Percentiles rank a stretch among this genome's conserved stretches.
Conservation (phyloP, 345 rosid genomes). For the Bruguiera parviflora region DNA sequence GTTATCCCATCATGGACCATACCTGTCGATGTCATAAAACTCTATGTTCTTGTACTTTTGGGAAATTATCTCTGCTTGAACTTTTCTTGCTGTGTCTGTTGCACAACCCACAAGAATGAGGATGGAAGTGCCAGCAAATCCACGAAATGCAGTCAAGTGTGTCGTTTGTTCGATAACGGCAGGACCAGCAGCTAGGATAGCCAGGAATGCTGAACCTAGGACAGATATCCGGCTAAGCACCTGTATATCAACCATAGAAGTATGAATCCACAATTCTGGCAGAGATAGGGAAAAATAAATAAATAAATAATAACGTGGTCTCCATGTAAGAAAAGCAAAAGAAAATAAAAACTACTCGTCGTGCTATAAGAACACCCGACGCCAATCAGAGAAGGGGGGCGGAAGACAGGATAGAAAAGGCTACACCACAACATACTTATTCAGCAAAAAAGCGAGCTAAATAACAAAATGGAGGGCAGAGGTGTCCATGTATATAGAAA, state of each 20-base stretch:
- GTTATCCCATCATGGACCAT: conserved; percentile 16
- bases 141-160: conserved; percentile 93
- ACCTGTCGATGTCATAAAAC: conserved; percentile 70
- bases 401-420: too few species aligned
- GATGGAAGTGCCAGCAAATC: conserved; percentile 97
- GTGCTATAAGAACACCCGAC: not conserved
- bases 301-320: not conserved
- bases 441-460: too few species aligned
- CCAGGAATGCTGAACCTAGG: conserved; percentile 79
- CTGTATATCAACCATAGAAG: conserved; percentile 30
- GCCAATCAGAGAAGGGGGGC: too few species aligned
- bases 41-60: conserved; percentile 95
- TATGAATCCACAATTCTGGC: not conserved
- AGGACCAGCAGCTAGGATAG: conserved; percentile 96
- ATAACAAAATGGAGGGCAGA: too few species aligned
- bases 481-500: too few species aligned
- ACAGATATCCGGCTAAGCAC: conserved; percentile 96
- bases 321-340: conserved; percentile 1
- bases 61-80: conserved; percentile 90
- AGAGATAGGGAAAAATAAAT: not conserved
- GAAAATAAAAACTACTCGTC: not conserved
- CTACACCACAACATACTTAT: too few species aligned
- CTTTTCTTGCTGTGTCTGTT: conserved; percentile 93
- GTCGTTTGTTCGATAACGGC: conserved; percentile 80
- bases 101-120: conserved; percentile 99